Conservation (phyloP, 768 basidiomycete species). For the Gelatoporia subvermispora region DNA sequence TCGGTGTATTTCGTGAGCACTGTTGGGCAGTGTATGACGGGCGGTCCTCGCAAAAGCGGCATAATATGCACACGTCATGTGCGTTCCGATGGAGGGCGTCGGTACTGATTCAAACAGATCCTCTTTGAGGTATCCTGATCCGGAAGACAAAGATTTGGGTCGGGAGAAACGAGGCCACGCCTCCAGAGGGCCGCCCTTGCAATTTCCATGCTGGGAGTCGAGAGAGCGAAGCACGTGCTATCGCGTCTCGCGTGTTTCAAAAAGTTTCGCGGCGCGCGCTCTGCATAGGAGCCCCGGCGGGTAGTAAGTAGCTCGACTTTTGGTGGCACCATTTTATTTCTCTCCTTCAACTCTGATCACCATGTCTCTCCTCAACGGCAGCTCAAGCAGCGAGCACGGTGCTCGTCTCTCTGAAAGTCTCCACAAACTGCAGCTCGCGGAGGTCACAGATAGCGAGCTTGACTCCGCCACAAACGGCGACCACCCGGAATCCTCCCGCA, state of each 20-base stretch:
- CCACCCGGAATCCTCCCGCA: background rate
- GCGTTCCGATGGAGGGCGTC: too few relatives aligned
- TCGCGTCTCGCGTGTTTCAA: background rate
- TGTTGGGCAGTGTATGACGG: constrained; percentile 10
- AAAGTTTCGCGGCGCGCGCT: too few relatives aligned
- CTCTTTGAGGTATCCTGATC: constrained; percentile 10
- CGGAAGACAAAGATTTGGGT: constrained; percentile 6
- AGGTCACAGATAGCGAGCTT: constrained; percentile 7
- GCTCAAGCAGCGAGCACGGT: constrained; percentile 26
- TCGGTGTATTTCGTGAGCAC: constrained; percentile 12
- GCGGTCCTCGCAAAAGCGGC: background rate
- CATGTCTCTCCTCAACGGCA: constrained; percentile 20
- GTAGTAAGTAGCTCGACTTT: too few relatives aligned
- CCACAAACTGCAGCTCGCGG: constrained; percentile 36
- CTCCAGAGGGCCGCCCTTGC: background rate
- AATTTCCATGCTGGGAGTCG: constrained; percentile 2
- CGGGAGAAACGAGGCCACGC: background rate
- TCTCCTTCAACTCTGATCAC: background rate
- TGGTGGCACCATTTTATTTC: too few relatives aligned
- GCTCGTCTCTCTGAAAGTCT: constrained; percentile 42
- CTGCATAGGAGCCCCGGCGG: too few relatives aligned
- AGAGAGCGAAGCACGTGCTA: constrained; percentile 1
- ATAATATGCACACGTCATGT: too few relatives aligned
- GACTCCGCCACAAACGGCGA: constrained; percentile 1
- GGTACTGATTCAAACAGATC: background rate